Evolutionary conservation across 1,284 basidiomycete species (phyloP), one percentile per base, ranked within the genome.

Genomic region (Pascua guehoae): DNA sequence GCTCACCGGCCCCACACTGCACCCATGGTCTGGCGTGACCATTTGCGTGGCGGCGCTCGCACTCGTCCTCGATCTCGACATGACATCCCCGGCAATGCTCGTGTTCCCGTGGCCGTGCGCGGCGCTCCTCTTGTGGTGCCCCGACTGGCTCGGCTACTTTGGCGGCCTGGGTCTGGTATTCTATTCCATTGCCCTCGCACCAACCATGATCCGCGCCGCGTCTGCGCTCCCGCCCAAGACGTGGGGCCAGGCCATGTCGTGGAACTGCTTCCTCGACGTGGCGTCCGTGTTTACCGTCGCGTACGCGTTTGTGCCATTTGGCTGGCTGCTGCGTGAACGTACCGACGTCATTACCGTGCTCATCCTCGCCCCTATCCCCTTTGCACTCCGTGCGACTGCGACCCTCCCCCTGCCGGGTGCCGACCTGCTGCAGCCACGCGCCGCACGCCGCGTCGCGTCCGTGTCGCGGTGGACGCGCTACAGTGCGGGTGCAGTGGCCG

Each of bases 271-370:
- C 39, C 78, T 91, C 51, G 84, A 84, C 58, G 80, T 91, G 16
- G 83, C 85, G 32, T 87, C 85, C 59, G 84, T 88, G 7, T 86
- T 89, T 75, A 93, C 91, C 0, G 90, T 91, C 47, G 93, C 93
- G 0, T 96, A 97, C 75, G 93, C 92, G 0, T 96, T 96, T 67
- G 90, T 96, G 2, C 92, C 92, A 0, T 88, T 88, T 1, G 92
- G 91, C 0, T 76, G 82, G 63, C 80, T 86, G 61, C 80, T 97
- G 57, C 81, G 93, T 24, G 93, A 96, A 75, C 80, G 88, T 18
- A 91, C 89, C 10, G 86, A 90, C 68, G 53, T 86, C 82, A 69
- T 79, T 5, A 56, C 79, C 8, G 66, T 63, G 40, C 67, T 73
- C 41, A 12, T 70, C 2, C 43, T 62, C 1, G 58, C 62, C 7